Percentiles rank a stretch among this genome's conserved stretches.
Evolutionary conservation across 352 stramenopile species (phyloP).

Genomic region (Phytophthora idaei): DNA sequence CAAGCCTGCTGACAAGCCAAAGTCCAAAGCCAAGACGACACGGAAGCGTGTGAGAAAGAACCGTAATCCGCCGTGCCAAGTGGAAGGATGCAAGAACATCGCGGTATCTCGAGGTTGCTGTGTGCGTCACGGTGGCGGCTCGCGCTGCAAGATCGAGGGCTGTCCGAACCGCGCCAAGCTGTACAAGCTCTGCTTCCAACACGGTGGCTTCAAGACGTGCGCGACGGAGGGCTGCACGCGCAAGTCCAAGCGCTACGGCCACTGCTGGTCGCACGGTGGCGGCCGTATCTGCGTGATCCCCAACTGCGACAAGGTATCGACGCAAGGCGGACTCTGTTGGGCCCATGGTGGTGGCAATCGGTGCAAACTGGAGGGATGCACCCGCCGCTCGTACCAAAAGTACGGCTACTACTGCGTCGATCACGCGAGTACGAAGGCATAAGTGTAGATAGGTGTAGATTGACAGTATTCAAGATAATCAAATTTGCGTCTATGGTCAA

Average conservation of each 20-base stretch:
- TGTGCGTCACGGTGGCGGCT: constrained; percentile 59
- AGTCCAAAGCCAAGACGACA: constrained; percentile 9
- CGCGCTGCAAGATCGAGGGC: constrained; percentile 42
- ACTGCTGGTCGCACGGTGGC: constrained; percentile 76
- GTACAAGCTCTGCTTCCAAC: constrained; percentile 34
- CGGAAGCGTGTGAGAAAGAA: constrained; percentile 40
- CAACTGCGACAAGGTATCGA: constrained; percentile 62
- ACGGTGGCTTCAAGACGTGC: constrained; percentile 58
- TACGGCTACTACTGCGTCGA: constrained; percentile 43
- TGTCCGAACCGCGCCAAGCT: constrained; percentile 36
- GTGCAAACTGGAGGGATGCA: constrained; percentile 30
- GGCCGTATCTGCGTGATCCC: constrained; percentile 62
- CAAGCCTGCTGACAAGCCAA: constrained; percentile 3
- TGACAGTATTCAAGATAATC: not conserved
- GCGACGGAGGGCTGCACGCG: constrained; percentile 56
- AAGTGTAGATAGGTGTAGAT: constrained; percentile 1
- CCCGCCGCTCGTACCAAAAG: constrained; percentile 29
- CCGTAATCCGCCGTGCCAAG: constrained; percentile 61
- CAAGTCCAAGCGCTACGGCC: constrained; percentile 70
- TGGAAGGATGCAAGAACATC: constrained; percentile 69
- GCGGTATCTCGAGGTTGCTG: constrained; percentile 56
- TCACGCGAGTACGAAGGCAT: constrained; percentile 26
- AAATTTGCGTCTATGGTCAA: too few relatives aligned
- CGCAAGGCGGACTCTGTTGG: constrained; percentile 30
- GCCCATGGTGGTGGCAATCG: constrained; percentile 30